phyloP scores from a whole-genome alignment of 768 basidiomycete species.

The Panaeolus cyanescens region DNA sequence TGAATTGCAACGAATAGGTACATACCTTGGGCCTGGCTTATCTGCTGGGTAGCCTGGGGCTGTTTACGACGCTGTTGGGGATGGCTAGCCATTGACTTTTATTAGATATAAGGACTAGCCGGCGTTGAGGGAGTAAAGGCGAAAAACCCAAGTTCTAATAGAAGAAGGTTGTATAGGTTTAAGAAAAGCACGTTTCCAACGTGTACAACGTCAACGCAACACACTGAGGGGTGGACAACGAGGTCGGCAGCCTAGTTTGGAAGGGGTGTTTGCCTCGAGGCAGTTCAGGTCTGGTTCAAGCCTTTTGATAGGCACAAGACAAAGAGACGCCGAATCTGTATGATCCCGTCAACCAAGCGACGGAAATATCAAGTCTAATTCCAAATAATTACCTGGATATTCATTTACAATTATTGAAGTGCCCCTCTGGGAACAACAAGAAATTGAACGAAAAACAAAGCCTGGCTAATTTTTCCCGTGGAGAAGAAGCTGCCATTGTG shows the following conservation, averaged over 20 bases:
- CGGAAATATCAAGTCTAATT: neutral
- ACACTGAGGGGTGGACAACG: conserved; percentile 47
- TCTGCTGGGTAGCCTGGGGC: conserved; percentile 42
- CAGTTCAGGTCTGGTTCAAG: conserved; percentile 14
- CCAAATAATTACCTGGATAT: neutral
- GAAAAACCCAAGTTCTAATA: conserved; percentile 15
- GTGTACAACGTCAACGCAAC: conserved; percentile 51
- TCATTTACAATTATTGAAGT: neutral
- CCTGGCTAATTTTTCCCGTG: neutral
- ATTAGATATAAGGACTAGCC: conserved; percentile 31
- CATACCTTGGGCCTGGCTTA: conserved; percentile 44
- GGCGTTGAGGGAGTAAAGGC: conserved; percentile 18
- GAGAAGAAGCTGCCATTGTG: neutral
- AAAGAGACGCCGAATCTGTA: conserved; percentile 3
- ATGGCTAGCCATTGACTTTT: conserved; percentile 53
- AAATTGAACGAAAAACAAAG: neutral
- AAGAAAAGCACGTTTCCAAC: conserved; percentile 65
- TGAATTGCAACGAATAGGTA: conserved; percentile 20
- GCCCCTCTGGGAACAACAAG: neutral
- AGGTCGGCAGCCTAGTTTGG: conserved; percentile 61
- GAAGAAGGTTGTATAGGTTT: conserved; percentile 30
- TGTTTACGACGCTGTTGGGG: conserved; percentile 58
- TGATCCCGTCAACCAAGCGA: neutral
- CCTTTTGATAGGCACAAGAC: conserved; percentile 2
- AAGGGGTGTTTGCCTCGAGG: conserved; percentile 40